Base-by-base conservation (phyloP, 306 rosid genomes). In the Styphnolobium japonicum region DNA sequence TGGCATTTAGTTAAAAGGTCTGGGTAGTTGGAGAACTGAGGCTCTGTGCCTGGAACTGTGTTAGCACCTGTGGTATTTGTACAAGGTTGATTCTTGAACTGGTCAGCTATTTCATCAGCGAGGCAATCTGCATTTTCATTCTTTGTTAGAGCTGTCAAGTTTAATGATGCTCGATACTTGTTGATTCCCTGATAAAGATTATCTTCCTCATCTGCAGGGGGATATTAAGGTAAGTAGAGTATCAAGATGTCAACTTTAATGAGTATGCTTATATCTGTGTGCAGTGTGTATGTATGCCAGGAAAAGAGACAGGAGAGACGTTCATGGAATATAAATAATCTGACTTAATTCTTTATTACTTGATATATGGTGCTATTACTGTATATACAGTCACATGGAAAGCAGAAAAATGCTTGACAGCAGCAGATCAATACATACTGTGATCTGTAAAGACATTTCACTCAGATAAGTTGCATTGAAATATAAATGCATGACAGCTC, bases 61-160 rank as follows among this genome's bases (percentile, higher is more conserved):
- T 92, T 88, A 67, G 98, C 87, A 15, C 98, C 98, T 29, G 98
- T 91, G 55, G 92, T 71, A 88, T 95, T 95, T 72, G 98, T 90
- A 74, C 98, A 95, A 4, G 93, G 93, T 83, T 87, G 87, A 51
- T 80, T 56, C 92, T 90, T 92, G 84, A 93, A 91, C 79, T 95
- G 90, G 40, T 84, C 94, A 23, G 98, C 94, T 0, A 95, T 61
- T 82, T 89, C 73, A 40, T 82, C 87, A 10, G 98, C 99, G 3
- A 95, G 80, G 87, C 98, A 95, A 63, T 82, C 85, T 31, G 99
- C 99, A 51, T 95, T 90, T 3, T 90, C 86, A 2, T 87, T 91
- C 87, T 75, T 83, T 23, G 78, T 75, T 42, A 95, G 87, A 71
- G 85, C 55, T 33, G 88, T 56, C 90, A 95, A 74, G 86, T 91